phyloP scores from a whole-genome alignment of 768 basidiomycete species.

The Serendipita vermifera region DNA sequence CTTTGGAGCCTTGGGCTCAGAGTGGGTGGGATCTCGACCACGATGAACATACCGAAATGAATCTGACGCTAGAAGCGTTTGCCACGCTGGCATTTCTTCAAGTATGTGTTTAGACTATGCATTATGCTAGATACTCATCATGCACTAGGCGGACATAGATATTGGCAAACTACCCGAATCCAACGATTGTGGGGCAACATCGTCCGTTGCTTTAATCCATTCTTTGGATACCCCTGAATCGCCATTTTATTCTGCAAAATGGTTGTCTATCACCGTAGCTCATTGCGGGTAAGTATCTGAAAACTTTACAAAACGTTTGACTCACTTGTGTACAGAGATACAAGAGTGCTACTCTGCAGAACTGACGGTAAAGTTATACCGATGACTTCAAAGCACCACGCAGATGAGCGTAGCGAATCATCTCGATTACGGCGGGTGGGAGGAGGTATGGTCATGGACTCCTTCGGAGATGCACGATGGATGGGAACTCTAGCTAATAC shows the following conservation, averaged over 20 bases:
- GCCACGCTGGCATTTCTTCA: conserved; percentile 79
- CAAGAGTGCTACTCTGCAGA: conserved; percentile 71
- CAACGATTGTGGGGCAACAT: conserved; percentile 75
- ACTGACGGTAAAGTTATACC: conserved; percentile 54
- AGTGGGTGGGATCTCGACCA: conserved; percentile 17
- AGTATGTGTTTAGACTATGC: conserved; percentile 28
- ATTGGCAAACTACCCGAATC: conserved; percentile 57
- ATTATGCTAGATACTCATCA: conserved; percentile 8
- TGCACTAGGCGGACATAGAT: conserved; percentile 61
- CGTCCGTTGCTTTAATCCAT: conserved; percentile 83
- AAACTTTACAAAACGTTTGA: not conserved
- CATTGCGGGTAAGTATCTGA: conserved; percentile 63
- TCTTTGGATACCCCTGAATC: conserved; percentile 66
- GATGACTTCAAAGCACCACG: conserved; percentile 92
- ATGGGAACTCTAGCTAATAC: conserved; percentile 94
- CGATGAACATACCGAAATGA: conserved; percentile 27
- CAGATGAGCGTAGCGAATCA: conserved; percentile 80
- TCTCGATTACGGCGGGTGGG: conserved; percentile 77
- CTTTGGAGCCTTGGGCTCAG: conserved; percentile 52
- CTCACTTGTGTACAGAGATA: conserved; percentile 46
- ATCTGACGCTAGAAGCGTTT: conserved; percentile 68
- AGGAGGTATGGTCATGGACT: conserved; percentile 83
- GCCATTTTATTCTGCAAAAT: conserved; percentile 72
- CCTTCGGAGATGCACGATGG: conserved; percentile 89
- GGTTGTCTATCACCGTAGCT: conserved; percentile 70